A percentile compares a stretch with the other conserved stretches of the same genome.
These are phyloP conservation scores for Xerocomellus amylosporus DNA, from an alignment of 768 basidiomycete species.

Conservation along the genomic window DNA sequence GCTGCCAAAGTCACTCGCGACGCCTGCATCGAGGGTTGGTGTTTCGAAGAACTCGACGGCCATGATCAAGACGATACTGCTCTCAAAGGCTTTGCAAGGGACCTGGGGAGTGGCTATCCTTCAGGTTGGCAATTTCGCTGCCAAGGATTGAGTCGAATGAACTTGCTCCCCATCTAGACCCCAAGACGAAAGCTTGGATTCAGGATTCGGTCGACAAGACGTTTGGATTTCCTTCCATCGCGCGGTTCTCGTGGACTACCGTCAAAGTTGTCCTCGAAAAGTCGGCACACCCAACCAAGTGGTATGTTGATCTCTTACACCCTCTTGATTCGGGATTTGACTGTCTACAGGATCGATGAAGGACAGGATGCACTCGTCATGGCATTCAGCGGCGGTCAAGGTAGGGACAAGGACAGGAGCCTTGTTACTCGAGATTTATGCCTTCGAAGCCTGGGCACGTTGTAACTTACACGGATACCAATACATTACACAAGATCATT, in stretches of 20 bases:
- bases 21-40: slow-evolving; percentile 84
- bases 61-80: slow-evolving; percentile 1
- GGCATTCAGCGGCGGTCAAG: slow-evolving; percentile 68
- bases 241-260: slow-evolving; percentile 94
- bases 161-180: slow-evolving; percentile 52
- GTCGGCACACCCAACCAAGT: slow-evolving; percentile 72
- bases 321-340: background rate
- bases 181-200: slow-evolving; percentile 89
- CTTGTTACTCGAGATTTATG: slow-evolving; percentile 70
- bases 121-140: slow-evolving; percentile 50
- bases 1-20: slow-evolving; percentile 97
- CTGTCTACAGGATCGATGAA: slow-evolving; percentile 70
- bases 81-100: slow-evolving; percentile 30
- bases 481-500: slow-evolving; percentile 12
- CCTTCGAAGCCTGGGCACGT: slow-evolving; percentile 62
- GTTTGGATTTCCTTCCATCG: slow-evolving; percentile 90
- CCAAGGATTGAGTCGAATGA: background rate
- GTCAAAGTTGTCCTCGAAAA: slow-evolving; percentile 83
- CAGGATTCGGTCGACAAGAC: slow-evolving; percentile 72
- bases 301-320: slow-evolving; percentile 45
- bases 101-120: slow-evolving; percentile 87
- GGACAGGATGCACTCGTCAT: slow-evolving; percentile 71
- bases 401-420: slow-evolving; percentile 73
- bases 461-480: slow-evolving; percentile 39
- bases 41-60: slow-evolving; percentile 60